A percentile compares a stretch with the other conserved stretches of the same genome.
phyloP scores from a whole-genome alignment of 1,284 basidiomycete genomes.

The Ustilago hordei region DNA sequence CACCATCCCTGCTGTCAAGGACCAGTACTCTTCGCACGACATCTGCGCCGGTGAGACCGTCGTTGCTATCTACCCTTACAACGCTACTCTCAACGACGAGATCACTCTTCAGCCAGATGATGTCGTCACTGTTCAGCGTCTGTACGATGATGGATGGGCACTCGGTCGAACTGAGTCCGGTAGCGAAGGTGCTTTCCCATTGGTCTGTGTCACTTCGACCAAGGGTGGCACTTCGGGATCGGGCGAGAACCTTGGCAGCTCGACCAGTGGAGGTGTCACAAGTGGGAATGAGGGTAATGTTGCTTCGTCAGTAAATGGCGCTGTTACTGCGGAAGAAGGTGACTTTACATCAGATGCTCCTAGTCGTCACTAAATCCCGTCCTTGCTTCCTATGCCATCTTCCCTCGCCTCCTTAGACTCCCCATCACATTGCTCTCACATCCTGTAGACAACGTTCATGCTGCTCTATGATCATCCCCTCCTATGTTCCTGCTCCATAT shows the following conservation, averaged over 20 bases:
- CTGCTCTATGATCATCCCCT: neutral
- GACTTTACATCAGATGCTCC: constrained; percentile 23
- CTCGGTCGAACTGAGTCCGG: constrained; percentile 52
- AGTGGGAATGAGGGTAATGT: constrained; percentile 53
- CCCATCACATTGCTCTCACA: neutral
- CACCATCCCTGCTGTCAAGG: constrained; percentile 60
- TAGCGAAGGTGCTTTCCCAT: constrained; percentile 59
- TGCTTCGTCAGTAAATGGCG: constrained; percentile 53
- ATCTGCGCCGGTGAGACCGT: constrained; percentile 62
- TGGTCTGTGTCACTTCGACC: constrained; percentile 61
- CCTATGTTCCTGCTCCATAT: neutral
- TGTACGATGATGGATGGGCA: constrained; percentile 67
- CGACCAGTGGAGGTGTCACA: constrained; percentile 39
- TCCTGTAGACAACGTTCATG: neutral
- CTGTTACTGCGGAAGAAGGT: constrained; percentile 61
- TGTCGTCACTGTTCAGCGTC: constrained; percentile 55
- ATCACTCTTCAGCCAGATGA: constrained; percentile 62
- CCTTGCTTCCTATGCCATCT: neutral
- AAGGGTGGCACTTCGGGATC: constrained; percentile 56
- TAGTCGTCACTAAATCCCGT: constrained; percentile 5
- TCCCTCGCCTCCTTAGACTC: neutral
- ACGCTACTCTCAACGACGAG: constrained; percentile 64
- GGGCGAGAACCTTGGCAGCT: constrained; percentile 44
- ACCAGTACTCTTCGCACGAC: constrained; percentile 65
- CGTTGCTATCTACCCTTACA: constrained; percentile 66